These are phyloP conservation scores for Candida pini DNA, from an alignment of 805 yeast species.

Conservation along the genomic window DNA sequence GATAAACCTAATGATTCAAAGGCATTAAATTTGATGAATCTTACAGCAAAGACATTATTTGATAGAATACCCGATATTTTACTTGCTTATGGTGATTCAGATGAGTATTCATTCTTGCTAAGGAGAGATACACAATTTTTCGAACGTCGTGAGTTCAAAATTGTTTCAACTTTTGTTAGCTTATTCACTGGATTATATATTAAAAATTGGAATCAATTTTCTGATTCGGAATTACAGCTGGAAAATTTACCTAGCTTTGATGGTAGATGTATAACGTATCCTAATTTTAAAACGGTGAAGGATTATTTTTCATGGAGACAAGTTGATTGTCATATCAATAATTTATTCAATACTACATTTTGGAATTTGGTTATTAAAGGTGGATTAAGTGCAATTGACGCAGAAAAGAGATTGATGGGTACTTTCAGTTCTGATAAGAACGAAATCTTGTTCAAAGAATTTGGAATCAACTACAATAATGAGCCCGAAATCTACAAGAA, in stretches of 20 bases:
- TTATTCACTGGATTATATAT: constrained; percentile 75
- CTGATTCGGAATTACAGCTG: constrained; percentile 33
- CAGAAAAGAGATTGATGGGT: constrained; percentile 72
- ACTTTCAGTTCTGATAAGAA: constrained; percentile 81
- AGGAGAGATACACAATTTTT: constrained; percentile 59
- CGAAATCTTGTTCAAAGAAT: constrained; percentile 72
- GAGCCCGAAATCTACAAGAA: constrained; percentile 86
- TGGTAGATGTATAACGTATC: constrained; percentile 84
- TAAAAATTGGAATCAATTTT: constrained; percentile 60
- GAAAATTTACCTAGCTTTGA: constrained; percentile 81
- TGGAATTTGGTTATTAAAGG: constrained; percentile 79
- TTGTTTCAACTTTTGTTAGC: constrained; percentile 77
- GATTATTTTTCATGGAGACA: constrained; percentile 95
- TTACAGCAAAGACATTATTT: constrained; percentile 65
- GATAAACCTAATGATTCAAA: constrained; percentile 80
- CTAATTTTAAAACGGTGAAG: constrained; percentile 50
- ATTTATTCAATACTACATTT: constrained; percentile 86
- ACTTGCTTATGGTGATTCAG: constrained; percentile 91
- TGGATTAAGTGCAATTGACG: constrained; percentile 67
- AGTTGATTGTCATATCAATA: constrained; percentile 94
- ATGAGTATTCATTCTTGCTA: constrained; percentile 84
- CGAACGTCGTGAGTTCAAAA: constrained; percentile 78
- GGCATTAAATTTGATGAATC: constrained; percentile 78
- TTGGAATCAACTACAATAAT: constrained; percentile 84
- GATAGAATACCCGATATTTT: constrained; percentile 63